Evolutionary conservation across 768 basidiomycete genomes (phyloP).

Genomic region (Cubamyces lactineus): DNA sequence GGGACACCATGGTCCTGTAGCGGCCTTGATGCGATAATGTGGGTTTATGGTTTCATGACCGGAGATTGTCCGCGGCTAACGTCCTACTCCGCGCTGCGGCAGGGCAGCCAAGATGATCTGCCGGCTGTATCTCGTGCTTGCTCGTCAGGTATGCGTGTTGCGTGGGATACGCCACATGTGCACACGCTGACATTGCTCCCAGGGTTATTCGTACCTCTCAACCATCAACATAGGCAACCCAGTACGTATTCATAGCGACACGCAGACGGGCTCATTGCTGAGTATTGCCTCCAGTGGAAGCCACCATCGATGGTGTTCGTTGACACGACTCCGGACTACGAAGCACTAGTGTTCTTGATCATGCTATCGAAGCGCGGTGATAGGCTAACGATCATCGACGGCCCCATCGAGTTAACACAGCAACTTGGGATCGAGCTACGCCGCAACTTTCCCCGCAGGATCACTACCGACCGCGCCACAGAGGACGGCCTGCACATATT

Average conservation of each 20-base stretch:
- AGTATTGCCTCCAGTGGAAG: constrained; percentile 35
- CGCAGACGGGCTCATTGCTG: not conserved
- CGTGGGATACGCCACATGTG: constrained; percentile 26
- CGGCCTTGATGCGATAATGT: constrained; percentile 59
- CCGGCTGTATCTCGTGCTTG: constrained; percentile 61
- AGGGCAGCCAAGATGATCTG: constrained; percentile 53
- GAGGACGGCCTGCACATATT: constrained; percentile 58
- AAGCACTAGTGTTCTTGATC: constrained; percentile 65
- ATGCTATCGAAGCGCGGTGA: constrained; percentile 65
- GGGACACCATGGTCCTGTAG: constrained; percentile 70
- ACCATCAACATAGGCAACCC: constrained; percentile 52
- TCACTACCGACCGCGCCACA: constrained; percentile 46
- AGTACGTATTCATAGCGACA: constrained; percentile 39
- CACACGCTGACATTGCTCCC: constrained; percentile 17
- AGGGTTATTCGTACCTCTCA: constrained; percentile 77
- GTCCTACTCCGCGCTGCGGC: constrained; percentile 42
- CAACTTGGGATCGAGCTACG: constrained; percentile 45
- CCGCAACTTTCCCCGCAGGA: constrained; percentile 44
- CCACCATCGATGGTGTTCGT: constrained; percentile 72
- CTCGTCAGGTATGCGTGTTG: constrained; percentile 47
- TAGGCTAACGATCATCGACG: constrained; percentile 50
- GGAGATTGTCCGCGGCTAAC: not conserved
- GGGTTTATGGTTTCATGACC: constrained; percentile 19
- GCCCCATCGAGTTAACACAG: constrained; percentile 43
- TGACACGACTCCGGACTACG: constrained; percentile 49